Evolutionary conservation across 2,329 filamentous ascomycete genomes (phyloP).

Genomic region (Fusarium sp.): DNA sequence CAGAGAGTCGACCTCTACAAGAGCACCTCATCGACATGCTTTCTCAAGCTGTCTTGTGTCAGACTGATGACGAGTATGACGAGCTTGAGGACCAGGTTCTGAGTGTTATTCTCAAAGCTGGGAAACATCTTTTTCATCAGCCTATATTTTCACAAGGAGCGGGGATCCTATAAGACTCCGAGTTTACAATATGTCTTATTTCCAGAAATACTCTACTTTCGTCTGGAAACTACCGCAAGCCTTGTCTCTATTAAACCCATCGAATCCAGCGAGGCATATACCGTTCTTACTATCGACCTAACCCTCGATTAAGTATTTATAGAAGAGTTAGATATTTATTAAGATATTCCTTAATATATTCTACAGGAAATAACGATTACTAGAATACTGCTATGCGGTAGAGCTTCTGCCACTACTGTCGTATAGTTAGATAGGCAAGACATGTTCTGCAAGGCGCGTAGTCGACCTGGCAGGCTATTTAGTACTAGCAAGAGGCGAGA

Average conservation of each 20-base stretch:
- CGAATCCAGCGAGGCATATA: constrained; percentile 21
- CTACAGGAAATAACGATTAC: constrained; percentile 18
- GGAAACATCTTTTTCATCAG: constrained; percentile 24
- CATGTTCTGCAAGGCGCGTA: constrained; percentile 38
- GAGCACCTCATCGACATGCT: constrained; percentile 37
- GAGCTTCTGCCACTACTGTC: constrained; percentile 5
- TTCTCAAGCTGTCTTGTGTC: constrained; percentile 12
- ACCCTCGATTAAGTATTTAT: constrained; percentile 9
- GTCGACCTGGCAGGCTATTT: constrained; percentile 13
- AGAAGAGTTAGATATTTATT: constrained; percentile 19
- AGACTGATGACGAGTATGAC: constrained; percentile 32
- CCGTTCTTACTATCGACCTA: constrained; percentile 5
- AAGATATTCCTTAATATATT: constrained; percentile 3
- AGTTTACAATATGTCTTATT: constrained; percentile 26
- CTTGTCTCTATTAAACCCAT: constrained; percentile 24
- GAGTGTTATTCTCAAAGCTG: constrained; percentile 27
- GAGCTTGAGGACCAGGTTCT: constrained; percentile 32
- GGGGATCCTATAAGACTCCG: not conserved
- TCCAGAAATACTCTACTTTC: constrained; percentile 22
- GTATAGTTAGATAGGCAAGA: constrained; percentile 28
- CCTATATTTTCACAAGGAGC: not conserved
- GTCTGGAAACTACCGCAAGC: constrained; percentile 11
- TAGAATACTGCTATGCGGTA: constrained; percentile 18
- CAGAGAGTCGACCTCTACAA: constrained; percentile 17
- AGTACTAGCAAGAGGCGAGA: constrained; percentile 29